phyloP scores from a whole-genome alignment of 2,329 filamentous ascomycete genomes.

The Colletotrichum sp. region DNA sequence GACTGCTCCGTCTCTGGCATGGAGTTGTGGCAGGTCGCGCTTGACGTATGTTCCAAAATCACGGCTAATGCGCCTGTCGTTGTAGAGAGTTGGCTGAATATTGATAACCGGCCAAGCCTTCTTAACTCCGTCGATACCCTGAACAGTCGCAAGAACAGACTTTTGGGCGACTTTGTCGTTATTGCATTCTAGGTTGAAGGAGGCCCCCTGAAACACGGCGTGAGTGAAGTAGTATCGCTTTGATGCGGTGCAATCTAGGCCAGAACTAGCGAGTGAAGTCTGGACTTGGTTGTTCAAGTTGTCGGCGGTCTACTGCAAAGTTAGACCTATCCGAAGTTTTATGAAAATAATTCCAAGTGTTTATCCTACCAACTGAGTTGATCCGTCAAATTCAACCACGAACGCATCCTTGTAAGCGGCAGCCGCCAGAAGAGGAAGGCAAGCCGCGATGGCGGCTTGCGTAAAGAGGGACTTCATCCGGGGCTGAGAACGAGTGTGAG shows the following conservation, averaged over 20 bases:
- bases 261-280: background rate
- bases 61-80: background rate
- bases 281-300: background rate
- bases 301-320: background rate
- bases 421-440: background rate
- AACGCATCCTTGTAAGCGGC: background rate
- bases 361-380: background rate
- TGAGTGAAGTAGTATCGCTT: background rate
- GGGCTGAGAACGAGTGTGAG: background rate
- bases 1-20: background rate
- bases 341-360: background rate
- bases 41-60: background rate
- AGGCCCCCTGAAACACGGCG: background rate
- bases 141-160: background rate
- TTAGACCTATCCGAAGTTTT: background rate
- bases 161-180: background rate
- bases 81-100: background rate
- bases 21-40: background rate
- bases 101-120: constrained; percentile 4
- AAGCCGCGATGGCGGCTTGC: background rate
- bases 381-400: background rate
- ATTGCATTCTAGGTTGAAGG: background rate
- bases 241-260: background rate
- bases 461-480: constrained; percentile 2
- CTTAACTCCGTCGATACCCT: background rate